These are phyloP conservation scores for Aureobasidium vineae DNA, from an alignment of 2,329 filamentous ascomycete species.

Conservation along the genomic window DNA sequence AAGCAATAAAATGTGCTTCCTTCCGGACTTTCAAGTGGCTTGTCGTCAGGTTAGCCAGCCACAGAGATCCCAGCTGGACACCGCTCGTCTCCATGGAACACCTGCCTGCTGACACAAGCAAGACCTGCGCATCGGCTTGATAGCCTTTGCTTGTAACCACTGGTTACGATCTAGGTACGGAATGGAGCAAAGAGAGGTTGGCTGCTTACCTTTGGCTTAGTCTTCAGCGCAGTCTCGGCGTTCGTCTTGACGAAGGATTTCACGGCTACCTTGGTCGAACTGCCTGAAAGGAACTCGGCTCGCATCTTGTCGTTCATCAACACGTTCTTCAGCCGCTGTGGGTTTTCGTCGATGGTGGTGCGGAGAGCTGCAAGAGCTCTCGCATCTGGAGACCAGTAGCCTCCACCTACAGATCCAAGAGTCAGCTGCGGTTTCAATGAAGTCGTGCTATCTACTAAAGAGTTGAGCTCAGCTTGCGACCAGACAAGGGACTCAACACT, in stretches of 20 bases:
- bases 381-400: slow-evolving; percentile 76
- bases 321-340: slow-evolving; percentile 66
- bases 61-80: not conserved
- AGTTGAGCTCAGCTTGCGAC: not conserved
- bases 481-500: not conserved
- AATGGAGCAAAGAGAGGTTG: slow-evolving; percentile 12
- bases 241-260: slow-evolving; percentile 69
- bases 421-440: slow-evolving; percentile 13
- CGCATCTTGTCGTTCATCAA: slow-evolving; percentile 62
- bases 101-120: slow-evolving; percentile 15
- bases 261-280: slow-evolving; percentile 57
- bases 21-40: not conserved
- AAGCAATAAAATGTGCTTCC: not conserved
- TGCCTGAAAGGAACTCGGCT: slow-evolving; percentile 61
- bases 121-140: not conserved
- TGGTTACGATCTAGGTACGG: slow-evolving; percentile 10
- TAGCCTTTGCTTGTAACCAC: not conserved
- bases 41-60: slow-evolving; percentile 8
- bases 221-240: slow-evolving; percentile 74
- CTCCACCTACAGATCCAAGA: slow-evolving; percentile 57
- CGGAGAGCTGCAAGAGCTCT: slow-evolving; percentile 65
- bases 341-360: slow-evolving; percentile 70
- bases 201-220: slow-evolving; percentile 70
- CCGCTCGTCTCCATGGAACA: not conserved
- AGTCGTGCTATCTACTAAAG: not conserved